Percentiles rank a stretch among this genome's conserved stretches.
These are phyloP conservation scores for Cladobotryum mycophilum DNA, from an alignment of 2,329 filamentous ascomycete species.

Conservation along the genomic window DNA sequence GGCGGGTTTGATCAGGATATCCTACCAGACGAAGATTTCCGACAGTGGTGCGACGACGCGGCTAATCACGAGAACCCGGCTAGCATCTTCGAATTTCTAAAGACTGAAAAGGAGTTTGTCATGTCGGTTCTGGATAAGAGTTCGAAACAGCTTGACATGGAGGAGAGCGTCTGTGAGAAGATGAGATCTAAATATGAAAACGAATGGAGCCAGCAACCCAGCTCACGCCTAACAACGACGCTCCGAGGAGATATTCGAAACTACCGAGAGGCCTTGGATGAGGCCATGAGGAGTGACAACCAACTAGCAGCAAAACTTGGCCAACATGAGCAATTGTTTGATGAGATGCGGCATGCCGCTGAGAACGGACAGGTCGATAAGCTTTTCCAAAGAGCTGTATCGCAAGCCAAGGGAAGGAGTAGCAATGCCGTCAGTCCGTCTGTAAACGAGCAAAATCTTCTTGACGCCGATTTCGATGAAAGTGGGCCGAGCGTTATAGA, in stretches of 20 bases:
- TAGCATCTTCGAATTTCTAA: conserved; percentile 71
- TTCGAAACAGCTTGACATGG: conserved; percentile 86
- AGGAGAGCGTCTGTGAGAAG: conserved; percentile 97
- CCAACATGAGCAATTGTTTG: conserved; percentile 82
- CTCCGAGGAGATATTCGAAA: conserved; percentile 79
- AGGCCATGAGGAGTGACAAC: conserved; percentile 79
- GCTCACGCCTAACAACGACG: conserved; percentile 80
- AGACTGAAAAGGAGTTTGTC: conserved; percentile 70
- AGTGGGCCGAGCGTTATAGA: conserved; percentile 74
- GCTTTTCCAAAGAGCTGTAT: conserved; percentile 80
- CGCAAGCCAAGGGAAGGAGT: conserved; percentile 63
- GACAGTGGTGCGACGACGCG: conserved; percentile 89
- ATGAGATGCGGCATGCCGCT: conserved; percentile 88
- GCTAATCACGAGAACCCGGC: conserved; percentile 76
- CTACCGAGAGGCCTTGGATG: conserved; percentile 82
- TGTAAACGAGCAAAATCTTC: conserved; percentile 63
- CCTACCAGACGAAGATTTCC: conserved; percentile 82
- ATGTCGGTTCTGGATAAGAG: conserved; percentile 68
- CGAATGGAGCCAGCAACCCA: conserved; percentile 97
- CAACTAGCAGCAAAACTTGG: conserved; percentile 78
- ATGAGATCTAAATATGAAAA: conserved; percentile 96
- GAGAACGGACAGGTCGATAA: conserved; percentile 82
- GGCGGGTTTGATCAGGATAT: conserved; percentile 88
- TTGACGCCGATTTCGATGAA: conserved; percentile 91
- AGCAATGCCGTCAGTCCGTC: conserved; percentile 57